Evolutionary conservation across 177 flowering plant species (phyloP), one percentile per base, ranked within the genome.

Genomic region (Telopea speciosissima): DNA sequence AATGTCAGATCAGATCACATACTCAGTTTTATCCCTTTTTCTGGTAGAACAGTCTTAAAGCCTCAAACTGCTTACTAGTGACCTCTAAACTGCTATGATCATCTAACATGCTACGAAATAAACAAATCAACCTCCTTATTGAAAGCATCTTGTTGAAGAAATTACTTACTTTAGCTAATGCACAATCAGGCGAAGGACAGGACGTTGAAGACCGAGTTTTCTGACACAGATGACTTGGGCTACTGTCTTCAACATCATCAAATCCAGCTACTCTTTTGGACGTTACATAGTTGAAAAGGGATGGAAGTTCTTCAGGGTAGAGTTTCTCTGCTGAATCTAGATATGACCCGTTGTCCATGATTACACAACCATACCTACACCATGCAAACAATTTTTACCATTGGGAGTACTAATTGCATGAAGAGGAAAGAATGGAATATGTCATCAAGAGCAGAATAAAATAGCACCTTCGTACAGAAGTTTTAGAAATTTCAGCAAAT

Each of bases 211-310:
- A 13, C 10, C 28, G 24, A 2, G 11, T 77, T 64, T 58, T 31
- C 25, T 60, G 66, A 62, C 11, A 8, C 42, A 31, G 75, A 69
- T 67, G 22, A 36, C 31, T 71, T 49, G 26, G 31, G 28, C 63
- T 21, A 52, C n/a, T 69, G 31, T 28, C 61, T 24, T 75, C 71
- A 13, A 73, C 5, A 36, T 31, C 72, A 71, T 85, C 88, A 62
- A 86, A 86, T 36, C 83, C 83, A 19, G 68, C 60, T 44, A 83
- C 72, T 54, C 77, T 76, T 36, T 75, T 78, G 26, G 85, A 75
- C 64, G 83, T 44, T 21, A 84, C 79, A 65, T 60, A 52, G 12
- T 76, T 68, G 72, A 85, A 74, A 22, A 86, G 78, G 7, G 85
- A 40, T 63, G 90, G 89, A 63, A 79, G 66, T 45, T 58, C 67